Conservation (phyloP, 805 yeast species). For the Candida hispaniensis region DNA sequence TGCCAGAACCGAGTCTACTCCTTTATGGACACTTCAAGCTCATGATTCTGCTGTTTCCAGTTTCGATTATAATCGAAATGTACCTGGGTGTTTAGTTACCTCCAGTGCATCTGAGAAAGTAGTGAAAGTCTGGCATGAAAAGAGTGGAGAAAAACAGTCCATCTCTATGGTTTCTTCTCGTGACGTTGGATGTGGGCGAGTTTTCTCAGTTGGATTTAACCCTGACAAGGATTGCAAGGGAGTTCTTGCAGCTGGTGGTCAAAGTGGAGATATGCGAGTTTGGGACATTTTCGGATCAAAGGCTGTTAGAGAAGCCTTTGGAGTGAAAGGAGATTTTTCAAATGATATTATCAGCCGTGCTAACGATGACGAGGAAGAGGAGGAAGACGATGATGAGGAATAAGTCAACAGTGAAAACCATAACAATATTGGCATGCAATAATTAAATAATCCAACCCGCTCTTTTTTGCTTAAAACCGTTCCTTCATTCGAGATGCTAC, state of each 20-base stretch:
- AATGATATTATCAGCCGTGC: constrained; percentile 13
- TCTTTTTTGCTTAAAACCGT: constrained; percentile 62
- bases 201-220: constrained; percentile 70
- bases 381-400: too few relatives aligned
- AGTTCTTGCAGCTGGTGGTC: constrained; percentile 78
- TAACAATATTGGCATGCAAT: too few relatives aligned
- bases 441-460: too few relatives aligned
- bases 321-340: constrained; percentile 24
- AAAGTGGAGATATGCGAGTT: constrained; percentile 68
- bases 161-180: constrained; percentile 87
- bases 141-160: constrained; percentile 32
- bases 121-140: constrained; percentile 80
- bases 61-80: constrained; percentile 52
- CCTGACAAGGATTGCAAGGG: constrained; percentile 83
- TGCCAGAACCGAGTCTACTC: constrained; percentile 52
- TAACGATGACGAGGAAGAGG: constrained; percentile 16
- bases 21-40: constrained; percentile 93
- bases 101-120: constrained; percentile 85
- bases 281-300: constrained; percentile 87
- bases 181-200: constrained; percentile 92
- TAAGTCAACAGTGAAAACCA: too few relatives aligned
- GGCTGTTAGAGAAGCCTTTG: constrained; percentile 62
- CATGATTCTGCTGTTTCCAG: constrained; percentile 91
- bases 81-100: constrained; percentile 69
- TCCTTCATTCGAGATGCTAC: constrained; percentile 97